A percentile compares a stretch with the other conserved stretches of the same genome.
phyloP scores from a whole-genome alignment of 2,329 filamentous ascomycete species.

The Xylariaceae sp. region DNA sequence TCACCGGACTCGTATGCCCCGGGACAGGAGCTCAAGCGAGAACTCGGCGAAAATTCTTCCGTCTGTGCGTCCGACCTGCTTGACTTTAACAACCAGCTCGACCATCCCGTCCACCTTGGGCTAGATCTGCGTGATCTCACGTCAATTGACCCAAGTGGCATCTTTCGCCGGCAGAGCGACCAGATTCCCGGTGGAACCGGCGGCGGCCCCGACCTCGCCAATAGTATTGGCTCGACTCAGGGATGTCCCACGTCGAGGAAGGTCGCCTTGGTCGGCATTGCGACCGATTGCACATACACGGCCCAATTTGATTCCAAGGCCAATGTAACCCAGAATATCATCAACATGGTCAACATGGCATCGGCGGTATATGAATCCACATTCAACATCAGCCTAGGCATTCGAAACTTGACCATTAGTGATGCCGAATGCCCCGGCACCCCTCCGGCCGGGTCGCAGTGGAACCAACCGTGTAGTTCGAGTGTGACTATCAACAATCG shows the following conservation, averaged over 20 bases:
- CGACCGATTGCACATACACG: conserved; percentile 88
- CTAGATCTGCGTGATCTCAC: conserved; percentile 50
- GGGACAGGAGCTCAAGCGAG: conserved; percentile 60
- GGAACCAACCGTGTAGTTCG: conserved; percentile 72
- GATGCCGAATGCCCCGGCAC: conserved; percentile 68
- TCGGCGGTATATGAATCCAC: conserved; percentile 82
- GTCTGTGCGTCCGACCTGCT: conserved; percentile 69
- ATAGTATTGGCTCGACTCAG: conserved; percentile 71
- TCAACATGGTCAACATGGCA: conserved; percentile 77
- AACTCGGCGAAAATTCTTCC: conserved; percentile 35
- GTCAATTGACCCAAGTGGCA: conserved; percentile 53
- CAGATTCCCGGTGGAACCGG: conserved; percentile 63
- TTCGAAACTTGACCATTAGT: conserved; percentile 78
- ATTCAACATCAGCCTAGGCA: conserved; percentile 91
- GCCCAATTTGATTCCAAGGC: conserved; percentile 60
- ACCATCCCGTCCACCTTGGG: conserved; percentile 60
- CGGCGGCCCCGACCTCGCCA: conserved; percentile 70
- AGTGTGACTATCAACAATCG: conserved; percentile 65
- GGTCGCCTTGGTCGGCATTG: conserved; percentile 85
- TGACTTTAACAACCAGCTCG: conserved; percentile 67
- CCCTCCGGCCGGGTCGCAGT: conserved; percentile 61
- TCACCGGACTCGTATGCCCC: conserved; percentile 34
- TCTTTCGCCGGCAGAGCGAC: conserved; percentile 69
- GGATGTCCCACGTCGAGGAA: conserved; percentile 88
- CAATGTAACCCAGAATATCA: conserved; percentile 67